Conservation (phyloP, 1,139 yeast species). For the Pichia sp. region DNA sequence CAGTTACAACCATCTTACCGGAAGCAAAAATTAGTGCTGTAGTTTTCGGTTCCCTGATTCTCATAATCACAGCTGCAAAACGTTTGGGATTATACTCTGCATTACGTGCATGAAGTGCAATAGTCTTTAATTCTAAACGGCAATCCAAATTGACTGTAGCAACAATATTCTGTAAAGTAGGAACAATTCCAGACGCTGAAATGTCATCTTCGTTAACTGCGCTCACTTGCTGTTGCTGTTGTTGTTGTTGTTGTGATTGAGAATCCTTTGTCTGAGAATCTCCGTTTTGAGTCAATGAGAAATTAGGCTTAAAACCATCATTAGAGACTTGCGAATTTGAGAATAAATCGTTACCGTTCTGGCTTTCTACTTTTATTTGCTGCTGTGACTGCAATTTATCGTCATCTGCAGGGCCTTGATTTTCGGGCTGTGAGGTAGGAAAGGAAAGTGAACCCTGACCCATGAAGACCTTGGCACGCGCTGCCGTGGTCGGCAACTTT, state of each 20-base stretch:
- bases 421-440: constrained; percentile 32
- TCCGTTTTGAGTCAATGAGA: neutral
- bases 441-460: constrained; percentile 60
- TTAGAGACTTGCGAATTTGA: neutral
- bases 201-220: constrained; percentile 19
- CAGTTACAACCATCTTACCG: constrained; percentile 99
- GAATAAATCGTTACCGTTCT: neutral
- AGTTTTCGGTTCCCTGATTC: constrained; percentile 97
- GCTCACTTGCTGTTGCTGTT: neutral
- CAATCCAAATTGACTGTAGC: constrained; percentile 97
- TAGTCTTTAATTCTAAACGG: constrained; percentile 89
- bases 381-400: neutral
- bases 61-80: constrained; percentile 99
- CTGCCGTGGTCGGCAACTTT: constrained; percentile 74
- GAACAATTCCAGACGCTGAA: constrained; percentile 82
- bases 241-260: too few species aligned
- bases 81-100: constrained; percentile 98
- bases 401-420: neutral
- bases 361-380: constrained; percentile 3
- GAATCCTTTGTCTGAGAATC: neutral
- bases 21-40: constrained; percentile 97
- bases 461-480: constrained; percentile 68
- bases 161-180: constrained; percentile 92
- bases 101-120: constrained; percentile 97
- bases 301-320: neutral